A percentile compares a stretch with the other conserved stretches of the same genome.
Conservation (phyloP, 352 stramenopile genomes). For the Phytophthora hibernalis region DNA sequence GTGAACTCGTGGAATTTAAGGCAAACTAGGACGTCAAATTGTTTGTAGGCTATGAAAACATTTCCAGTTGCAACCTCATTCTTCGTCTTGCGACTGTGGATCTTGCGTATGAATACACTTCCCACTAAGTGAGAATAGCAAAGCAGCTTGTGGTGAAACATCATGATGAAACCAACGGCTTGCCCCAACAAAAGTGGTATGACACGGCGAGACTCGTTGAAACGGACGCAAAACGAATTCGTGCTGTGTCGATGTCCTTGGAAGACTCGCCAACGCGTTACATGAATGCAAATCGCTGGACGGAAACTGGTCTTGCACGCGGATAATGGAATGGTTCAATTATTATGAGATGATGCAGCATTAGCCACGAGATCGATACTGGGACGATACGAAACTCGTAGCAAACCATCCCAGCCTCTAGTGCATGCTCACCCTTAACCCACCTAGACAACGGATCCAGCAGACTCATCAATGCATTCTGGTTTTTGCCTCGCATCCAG, state of each 20-base stretch:
- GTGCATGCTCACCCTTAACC: no score
- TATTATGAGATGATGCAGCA: slow-evolving; percentile 12
- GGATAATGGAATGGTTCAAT: slow-evolving; percentile 7
- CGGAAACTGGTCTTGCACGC: background rate
- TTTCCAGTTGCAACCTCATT: background rate
- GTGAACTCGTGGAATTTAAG: background rate
- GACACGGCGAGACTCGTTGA: background rate
- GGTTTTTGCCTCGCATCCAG: slow-evolving; percentile 13
- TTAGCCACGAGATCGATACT: background rate
- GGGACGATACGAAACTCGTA: background rate
- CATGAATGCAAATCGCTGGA: background rate
- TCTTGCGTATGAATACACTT: slow-evolving; percentile 14
- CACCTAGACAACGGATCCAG: slow-evolving; percentile 4
- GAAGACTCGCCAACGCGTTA: background rate
- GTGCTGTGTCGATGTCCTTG: slow-evolving; percentile 4
- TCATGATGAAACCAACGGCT: slow-evolving; percentile 5
- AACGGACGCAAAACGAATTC: background rate
- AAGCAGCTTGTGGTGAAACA: background rate
- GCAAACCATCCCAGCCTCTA: background rate
- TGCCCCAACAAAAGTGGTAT: no score
- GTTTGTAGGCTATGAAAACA: background rate
- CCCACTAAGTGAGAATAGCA: background rate
- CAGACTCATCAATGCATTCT: slow-evolving; percentile 17
- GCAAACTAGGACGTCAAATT: background rate
- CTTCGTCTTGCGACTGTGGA: slow-evolving; percentile 4